These are phyloP conservation scores for Yarrowia porcina DNA, from an alignment of 805 yeast genomes.

Conservation along the genomic window DNA sequence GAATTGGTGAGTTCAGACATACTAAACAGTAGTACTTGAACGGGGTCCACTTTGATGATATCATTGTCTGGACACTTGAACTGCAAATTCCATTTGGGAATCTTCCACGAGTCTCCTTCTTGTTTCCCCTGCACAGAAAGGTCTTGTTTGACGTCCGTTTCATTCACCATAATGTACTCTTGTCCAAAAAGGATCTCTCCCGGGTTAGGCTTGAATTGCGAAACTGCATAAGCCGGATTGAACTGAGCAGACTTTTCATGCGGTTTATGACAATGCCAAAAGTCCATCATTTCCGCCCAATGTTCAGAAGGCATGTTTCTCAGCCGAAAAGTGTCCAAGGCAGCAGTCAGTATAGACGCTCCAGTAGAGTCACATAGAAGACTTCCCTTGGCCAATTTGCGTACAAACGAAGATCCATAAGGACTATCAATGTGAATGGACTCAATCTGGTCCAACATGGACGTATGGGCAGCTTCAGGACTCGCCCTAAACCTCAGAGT, in stretches of 20 bases:
- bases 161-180: neutral
- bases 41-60: neutral
- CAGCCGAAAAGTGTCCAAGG: constrained; percentile 29
- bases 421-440: constrained; percentile 18
- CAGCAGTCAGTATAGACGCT: neutral
- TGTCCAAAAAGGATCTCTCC: constrained; percentile 29
- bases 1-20: constrained; percentile 17
- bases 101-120: neutral
- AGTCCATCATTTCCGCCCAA: constrained; percentile 95
- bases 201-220: constrained; percentile 42
- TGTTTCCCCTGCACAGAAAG: neutral
- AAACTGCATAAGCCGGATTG: constrained; percentile 33
- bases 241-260: constrained; percentile 25
- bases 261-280: constrained; percentile 88
- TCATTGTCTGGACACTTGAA: neutral
- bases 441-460: neutral
- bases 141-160: constrained; percentile 28
- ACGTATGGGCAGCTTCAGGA: neutral
- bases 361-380: neutral
- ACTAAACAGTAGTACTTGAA: neutral
- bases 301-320: constrained; percentile 81
- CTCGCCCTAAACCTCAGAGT: constrained; percentile 7
- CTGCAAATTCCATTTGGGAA: constrained; percentile 13
- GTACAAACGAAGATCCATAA: constrained; percentile 5
- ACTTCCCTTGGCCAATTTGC: neutral